phyloP scores from a whole-genome alignment of 2,329 filamentous ascomycete species.

The Aspergillus bombycis region DNA sequence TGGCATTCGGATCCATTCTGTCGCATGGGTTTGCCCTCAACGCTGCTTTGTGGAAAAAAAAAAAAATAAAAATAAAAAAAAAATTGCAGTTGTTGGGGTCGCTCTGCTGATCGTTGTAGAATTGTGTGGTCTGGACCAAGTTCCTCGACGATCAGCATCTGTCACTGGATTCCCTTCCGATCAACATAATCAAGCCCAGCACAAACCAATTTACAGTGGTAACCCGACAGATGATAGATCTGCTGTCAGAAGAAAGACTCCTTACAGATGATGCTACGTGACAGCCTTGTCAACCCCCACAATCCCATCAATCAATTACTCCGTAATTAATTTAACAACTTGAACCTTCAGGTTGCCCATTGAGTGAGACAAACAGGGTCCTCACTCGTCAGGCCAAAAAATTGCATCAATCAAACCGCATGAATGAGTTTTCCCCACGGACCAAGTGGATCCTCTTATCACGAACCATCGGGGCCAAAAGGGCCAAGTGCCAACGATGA shows the following conservation, averaged over 20 bases:
- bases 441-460: slow-evolving; percentile 11
- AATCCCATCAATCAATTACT: not conserved
- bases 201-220: not conserved
- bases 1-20: not conserved
- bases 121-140: not conserved
- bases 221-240: not conserved
- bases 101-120: not conserved
- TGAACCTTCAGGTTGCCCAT: not conserved
- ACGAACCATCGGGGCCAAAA: slow-evolving; percentile 21
- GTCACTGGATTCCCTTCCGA: not conserved
- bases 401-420: slow-evolving; percentile 1
- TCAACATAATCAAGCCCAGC: not conserved
- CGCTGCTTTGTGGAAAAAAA: not conserved
- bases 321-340: not conserved
- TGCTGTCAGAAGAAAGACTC: not conserved
- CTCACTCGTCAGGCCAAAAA: not conserved
- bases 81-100: not conserved
- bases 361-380: not conserved
- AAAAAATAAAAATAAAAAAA: not conserved
- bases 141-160: not conserved
- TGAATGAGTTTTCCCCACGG: slow-evolving; percentile 2
- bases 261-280: not conserved
- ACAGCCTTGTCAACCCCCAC: not conserved
- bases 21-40: not conserved
- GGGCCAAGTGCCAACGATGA: not conserved